Evolutionary conservation across 345 rosid species (phyloP), one percentile per base, ranked within the genome.

Genomic region (Ceriops decandra): DNA sequence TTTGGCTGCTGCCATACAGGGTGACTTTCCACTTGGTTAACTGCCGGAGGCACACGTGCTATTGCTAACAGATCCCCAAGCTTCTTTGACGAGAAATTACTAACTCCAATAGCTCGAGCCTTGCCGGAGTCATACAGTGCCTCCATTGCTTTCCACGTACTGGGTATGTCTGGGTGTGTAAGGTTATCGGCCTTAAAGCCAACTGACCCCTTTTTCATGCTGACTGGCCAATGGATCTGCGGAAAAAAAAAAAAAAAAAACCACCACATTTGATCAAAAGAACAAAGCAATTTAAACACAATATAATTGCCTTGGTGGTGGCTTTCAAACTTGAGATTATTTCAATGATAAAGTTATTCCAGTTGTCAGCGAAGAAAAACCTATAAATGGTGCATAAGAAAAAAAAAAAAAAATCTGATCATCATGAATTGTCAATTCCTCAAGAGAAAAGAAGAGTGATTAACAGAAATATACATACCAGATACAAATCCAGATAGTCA

Each of bases 61-160:
- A 6, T 79, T 2, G 67, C 76, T 52, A 84, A 62, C 54, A 87
- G 81, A 84, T 82, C 84, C 31, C 19, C 21, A 0, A 85, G 88
- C 65, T 88, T 87, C 82, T 85, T 83, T 0, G 80, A 35, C 0
- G 87, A 74, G 82, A 85, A 84, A 69, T 89, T 85, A 72, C 90
- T 82, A 7, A 88, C 91, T 35, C 89, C 88, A 24, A 85, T 86
- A 13, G 89, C 90, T 8, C 74, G 74, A 77, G 83, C 85, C 77
- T 85, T 88, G 36, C 95, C 85, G 24, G 85, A 84, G 63, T 85
- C 78, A 59, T 76, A 81, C 15, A 89, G 81, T 62, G 84, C 81
- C 80, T 87, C 95, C 88, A 87, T 82, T 20, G 95, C 87, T 71
- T 26, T 77, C 89, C 92, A 89, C 47, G 90, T 85, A 58, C 56